Evolutionary conservation across 495 filamentous ascomycete species (phyloP), one percentile per base, ranked within the genome.

Genomic region (Tuber melanosporum): DNA sequence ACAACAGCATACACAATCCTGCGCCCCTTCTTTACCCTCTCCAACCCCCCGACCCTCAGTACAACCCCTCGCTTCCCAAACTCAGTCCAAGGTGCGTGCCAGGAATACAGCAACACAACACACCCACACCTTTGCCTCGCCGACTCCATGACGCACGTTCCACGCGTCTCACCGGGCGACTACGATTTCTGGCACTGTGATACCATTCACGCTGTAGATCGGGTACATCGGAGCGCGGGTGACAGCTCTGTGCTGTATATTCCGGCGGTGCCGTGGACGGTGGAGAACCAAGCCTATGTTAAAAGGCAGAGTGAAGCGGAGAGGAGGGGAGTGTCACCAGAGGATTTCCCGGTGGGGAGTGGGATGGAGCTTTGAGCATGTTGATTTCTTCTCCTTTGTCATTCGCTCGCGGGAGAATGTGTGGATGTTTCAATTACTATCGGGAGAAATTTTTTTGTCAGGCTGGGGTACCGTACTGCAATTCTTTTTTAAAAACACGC

Each of bases 121-220:
- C 94, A 97, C 81, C 94, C 94, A 1, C 92, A 97, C 79, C 87
- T 97, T 39, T 87, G 91, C 45, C 87, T 97, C 5, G 85, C 88
- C 7, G 85, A 85, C 36, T 91, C 91, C 1, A 97, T 97, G 94
- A 88, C 94, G 5, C 90, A 93, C 76, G 86, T 95, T 0, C 94
- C 94, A 0, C 84, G 86, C 32, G 92, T 97, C 20, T 86, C 86
- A 47, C 94, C 94, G 1, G 94, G 94, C 3, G 94, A 97, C 82
- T 96, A 91, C 83, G 94, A 97, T 0, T 90, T 90, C 2, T 97
- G 94, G 94, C 94, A 97, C 84, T 97, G 94, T 80, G 94, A 97
- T 77, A 90, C 88, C 80, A 90, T 92, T 22, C 94, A 97, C 80
- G 90, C 92, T 0, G 94, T 97, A 1, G 94, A 97, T 81, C 92